Conservation (phyloP, 2,329 filamentous ascomycete species). For the Dryadomyces quercus-mongolicae region DNA sequence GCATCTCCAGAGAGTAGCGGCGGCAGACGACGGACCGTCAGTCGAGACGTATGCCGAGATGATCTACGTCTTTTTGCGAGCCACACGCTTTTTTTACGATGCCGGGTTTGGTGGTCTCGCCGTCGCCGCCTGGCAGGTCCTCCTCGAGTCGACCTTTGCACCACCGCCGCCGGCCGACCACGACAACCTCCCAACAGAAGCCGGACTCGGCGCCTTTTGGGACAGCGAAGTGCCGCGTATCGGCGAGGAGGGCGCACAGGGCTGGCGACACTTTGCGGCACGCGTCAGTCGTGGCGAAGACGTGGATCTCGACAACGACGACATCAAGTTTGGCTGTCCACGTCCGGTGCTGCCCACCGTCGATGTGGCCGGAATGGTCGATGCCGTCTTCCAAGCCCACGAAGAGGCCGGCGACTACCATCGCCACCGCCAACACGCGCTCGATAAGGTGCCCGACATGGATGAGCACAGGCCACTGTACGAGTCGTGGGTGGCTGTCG, state of each 20-base stretch:
- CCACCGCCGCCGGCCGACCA: slow-evolving; percentile 26
- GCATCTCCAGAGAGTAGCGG: slow-evolving; percentile 17
- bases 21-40: too few relatives aligned
- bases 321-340: background rate
- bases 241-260: slow-evolving; percentile 58
- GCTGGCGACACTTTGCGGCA: slow-evolving; percentile 49
- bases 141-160: slow-evolving; percentile 61
- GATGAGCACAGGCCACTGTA: slow-evolving; percentile 19
- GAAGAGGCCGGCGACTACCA: background rate
- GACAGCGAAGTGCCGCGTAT: slow-evolving; percentile 70
- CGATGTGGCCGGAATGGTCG: background rate
- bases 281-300: slow-evolving; percentile 18
- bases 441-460: background rate
- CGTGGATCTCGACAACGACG: slow-evolving; percentile 1
- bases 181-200: background rate
- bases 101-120: slow-evolving; percentile 69
- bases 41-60: slow-evolving; percentile 23
- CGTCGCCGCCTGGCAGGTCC: slow-evolving; percentile 69
- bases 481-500: slow-evolving; percentile 39
- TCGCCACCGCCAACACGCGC: slow-evolving; percentile 9
- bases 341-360: slow-evolving; percentile 5
- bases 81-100: slow-evolving; percentile 64
- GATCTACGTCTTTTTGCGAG: slow-evolving; percentile 60
- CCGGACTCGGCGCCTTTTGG: slow-evolving; percentile 53
- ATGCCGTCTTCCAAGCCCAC: slow-evolving; percentile 11